A percentile compares a stretch with the other conserved stretches of the same genome.
These are phyloP conservation scores for Penicillium sp. DNA, from an alignment of 2,329 filamentous ascomycete species.

Conservation along the genomic window DNA sequence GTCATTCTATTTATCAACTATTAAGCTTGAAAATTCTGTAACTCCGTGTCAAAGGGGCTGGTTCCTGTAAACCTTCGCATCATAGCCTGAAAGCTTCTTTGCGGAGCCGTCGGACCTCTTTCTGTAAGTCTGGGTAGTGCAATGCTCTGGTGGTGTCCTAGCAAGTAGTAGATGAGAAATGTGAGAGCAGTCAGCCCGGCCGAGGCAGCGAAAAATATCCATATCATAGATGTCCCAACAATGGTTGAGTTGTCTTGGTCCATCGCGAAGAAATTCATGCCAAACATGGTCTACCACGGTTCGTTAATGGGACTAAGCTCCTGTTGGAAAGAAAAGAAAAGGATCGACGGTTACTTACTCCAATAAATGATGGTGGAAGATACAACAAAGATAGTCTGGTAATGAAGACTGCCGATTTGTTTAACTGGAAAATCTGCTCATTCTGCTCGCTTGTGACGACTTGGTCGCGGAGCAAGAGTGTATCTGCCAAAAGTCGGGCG, in stretches of 20 bases:
- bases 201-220: slow-evolving; percentile 40
- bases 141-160: background rate
- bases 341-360: slow-evolving; percentile 26
- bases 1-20: too few species aligned
- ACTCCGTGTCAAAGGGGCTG: background rate
- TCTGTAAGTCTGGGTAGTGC: background rate
- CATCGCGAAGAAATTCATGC: slow-evolving; percentile 45
- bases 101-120: background rate
- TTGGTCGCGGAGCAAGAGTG: slow-evolving; percentile 13
- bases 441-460: slow-evolving; percentile 19
- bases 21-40: background rate
- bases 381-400: slow-evolving; percentile 34
- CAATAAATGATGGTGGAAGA: slow-evolving; percentile 40
- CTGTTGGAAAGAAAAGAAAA: background rate
- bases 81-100: background rate
- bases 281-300: slow-evolving; percentile 37
- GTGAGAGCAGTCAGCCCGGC: slow-evolving; percentile 33
- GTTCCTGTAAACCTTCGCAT: background rate
- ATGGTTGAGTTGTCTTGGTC: slow-evolving; percentile 30
- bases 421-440: slow-evolving; percentile 26
- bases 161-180: slow-evolving; percentile 22
- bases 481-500: slow-evolving; percentile 22
- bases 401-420: slow-evolving; percentile 29
- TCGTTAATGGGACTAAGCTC: too few species aligned
- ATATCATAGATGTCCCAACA: slow-evolving; percentile 37